phyloP scores from a whole-genome alignment of 2,329 filamentous ascomycete genomes.

The Alternaria ethzedia region DNA sequence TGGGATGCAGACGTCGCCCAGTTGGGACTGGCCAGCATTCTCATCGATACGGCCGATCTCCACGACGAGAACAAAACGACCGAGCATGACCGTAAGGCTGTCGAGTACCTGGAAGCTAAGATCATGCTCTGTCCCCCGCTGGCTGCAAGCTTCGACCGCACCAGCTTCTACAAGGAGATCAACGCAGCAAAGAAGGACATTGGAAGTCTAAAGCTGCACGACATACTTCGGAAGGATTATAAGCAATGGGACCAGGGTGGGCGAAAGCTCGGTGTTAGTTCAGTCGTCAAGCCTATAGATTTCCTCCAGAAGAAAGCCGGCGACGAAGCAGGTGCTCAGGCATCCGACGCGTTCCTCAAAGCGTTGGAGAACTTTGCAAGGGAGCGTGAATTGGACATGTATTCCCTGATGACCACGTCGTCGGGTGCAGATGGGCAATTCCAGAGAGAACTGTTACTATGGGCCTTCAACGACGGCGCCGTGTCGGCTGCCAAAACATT shows the following conservation, averaged over 20 bases:
- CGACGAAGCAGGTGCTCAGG: constrained; percentile 38
- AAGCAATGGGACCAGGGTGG: constrained; percentile 71
- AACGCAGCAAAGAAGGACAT: constrained; percentile 72
- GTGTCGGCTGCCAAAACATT: constrained; percentile 63
- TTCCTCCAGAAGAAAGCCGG: constrained; percentile 65
- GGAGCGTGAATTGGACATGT: constrained; percentile 67
- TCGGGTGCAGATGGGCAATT: constrained; percentile 62
- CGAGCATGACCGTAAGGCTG: constrained; percentile 64
- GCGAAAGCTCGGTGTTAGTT: constrained; percentile 70
- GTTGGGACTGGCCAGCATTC: constrained; percentile 71
- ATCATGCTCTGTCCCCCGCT: constrained; percentile 51
- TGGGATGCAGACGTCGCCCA: constrained; percentile 68
- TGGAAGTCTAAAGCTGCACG: constrained; percentile 64
- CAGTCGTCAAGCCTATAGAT: constrained; percentile 66
- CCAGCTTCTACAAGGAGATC: constrained; percentile 65
- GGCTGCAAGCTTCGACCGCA: constrained; percentile 57
- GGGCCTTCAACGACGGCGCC: constrained; percentile 62
- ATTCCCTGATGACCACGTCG: constrained; percentile 73
- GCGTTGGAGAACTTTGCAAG: constrained; percentile 61
- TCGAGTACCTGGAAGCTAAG: constrained; percentile 64
- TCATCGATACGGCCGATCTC: constrained; percentile 76
- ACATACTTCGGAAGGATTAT: constrained; percentile 82
- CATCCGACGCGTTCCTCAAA: constrained; percentile 52
- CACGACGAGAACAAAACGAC: constrained; percentile 67
- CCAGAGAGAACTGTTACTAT: constrained; percentile 70